phyloP scores from a whole-genome alignment of 257 asterid species.

The Craterostigma plantagineum region DNA sequence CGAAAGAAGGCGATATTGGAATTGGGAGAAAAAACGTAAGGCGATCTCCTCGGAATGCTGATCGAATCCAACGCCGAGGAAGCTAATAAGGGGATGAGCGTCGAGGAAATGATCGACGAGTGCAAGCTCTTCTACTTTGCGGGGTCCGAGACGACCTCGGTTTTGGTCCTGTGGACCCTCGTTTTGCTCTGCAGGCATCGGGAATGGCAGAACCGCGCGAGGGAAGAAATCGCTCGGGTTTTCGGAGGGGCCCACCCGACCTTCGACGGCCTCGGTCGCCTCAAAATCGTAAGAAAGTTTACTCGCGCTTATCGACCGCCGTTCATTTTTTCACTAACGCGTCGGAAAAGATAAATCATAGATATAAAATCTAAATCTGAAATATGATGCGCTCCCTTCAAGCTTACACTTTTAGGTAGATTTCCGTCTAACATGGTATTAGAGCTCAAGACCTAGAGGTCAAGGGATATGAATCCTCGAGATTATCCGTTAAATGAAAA shows the following conservation, averaged over 20 bases:
- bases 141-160: conserved; percentile 13
- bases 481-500: too few species aligned
- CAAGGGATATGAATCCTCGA: too few species aligned
- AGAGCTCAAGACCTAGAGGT: too few species aligned
- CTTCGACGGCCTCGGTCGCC: conserved; percentile 10
- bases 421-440: too few species aligned
- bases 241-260: conserved; percentile 8
- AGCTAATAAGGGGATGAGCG: neutral
- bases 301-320: neutral
- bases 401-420: too few species aligned
- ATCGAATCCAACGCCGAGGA: neutral
- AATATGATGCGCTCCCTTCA: too few species aligned
- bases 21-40: neutral
- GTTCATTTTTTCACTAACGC: neutral
- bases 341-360: neutral
- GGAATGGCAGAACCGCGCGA: conserved; percentile 22
- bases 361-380: conserved; percentile 6
- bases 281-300: conserved; percentile 15
- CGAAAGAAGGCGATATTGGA: too few species aligned
- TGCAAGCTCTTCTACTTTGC: conserved; percentile 19
- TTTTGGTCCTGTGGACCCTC: conserved; percentile 18
- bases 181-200: conserved; percentile 12
- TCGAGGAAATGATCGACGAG: conserved; percentile 14
- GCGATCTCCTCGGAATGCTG: conserved; percentile 7
- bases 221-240: conserved; percentile 17